Evolutionary conservation across 163 green algal species (phyloP), one percentile per base, ranked within the genome.

Genomic region (Chlamydomonas reinhardtii): DNA sequence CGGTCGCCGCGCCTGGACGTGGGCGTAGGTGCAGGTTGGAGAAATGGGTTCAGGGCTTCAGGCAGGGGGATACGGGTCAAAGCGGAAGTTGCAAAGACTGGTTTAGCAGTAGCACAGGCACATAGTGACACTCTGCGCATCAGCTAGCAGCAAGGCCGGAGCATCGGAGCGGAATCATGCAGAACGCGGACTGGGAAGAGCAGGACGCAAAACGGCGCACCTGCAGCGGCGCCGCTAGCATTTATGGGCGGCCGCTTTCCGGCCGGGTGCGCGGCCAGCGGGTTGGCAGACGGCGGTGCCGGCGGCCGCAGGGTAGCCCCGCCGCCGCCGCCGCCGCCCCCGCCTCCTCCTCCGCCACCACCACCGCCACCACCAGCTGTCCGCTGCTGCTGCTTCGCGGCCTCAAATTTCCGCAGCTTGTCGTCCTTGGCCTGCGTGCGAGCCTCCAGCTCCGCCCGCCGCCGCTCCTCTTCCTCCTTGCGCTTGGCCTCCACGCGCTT

Each of bases 381-480:
- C 1, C 61, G 31, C 17, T 48, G 34, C 56, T 74, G 56, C 64
- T 82, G 73, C 71, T 88, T 82, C 9, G 73, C 74, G 15, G 87
- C 81, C 20, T 74, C 84, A 35, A 90, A 77, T 74, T 91, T 88
- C 5, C 79, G 88, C 22, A 92, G 56, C 71, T 91, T 89, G 68
- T 93, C 89, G n/a, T 94, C 90, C 83, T 92, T 94, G 29, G 85
- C 74, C 34, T 79, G 86, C 9, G 74, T 82, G 76, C 88, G 91
- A 5, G 86, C 84, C 43, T 91, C 80, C 2, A 94, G 79, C 70
- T 92, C 90, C 3, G 84, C 74, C 19, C 88, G 68, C 34, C 87
- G 70, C 74, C 76, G 74, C 76, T 89, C 85, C 71, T 93, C 91
- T 56, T 94, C 92, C 34, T 94, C 88, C 27, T 68, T 75, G 20